Evolutionary conservation across 805 yeast species (phyloP).

Genomic region (Yamadazyma paraphyllophila): DNA sequence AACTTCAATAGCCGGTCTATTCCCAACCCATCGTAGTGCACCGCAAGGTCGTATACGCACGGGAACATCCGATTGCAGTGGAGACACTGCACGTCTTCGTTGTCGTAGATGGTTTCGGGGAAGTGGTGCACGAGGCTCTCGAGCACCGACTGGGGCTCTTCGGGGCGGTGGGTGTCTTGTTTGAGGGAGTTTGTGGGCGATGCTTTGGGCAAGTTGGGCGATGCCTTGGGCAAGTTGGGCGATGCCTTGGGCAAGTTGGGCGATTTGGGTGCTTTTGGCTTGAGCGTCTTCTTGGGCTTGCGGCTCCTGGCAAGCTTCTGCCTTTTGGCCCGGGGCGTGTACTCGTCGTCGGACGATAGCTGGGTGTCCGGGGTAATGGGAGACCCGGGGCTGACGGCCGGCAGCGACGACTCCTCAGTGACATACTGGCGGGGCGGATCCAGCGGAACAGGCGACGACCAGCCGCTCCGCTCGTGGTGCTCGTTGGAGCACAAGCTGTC

Average conservation of each 20-base stretch:
- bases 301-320: not conserved
- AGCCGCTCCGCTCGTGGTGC: too few relatives aligned
- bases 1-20: slow-evolving; percentile 15
- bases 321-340: not conserved
- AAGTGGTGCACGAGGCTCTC: not conserved
- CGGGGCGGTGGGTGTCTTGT: not conserved
- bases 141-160: not conserved
- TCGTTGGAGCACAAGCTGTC: too few relatives aligned
- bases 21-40: slow-evolving; percentile 20
- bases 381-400: too few relatives aligned
- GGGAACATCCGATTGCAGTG: slow-evolving; percentile 10
- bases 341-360: not conserved
- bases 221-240: not conserved
- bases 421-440: too few relatives aligned
- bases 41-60: slow-evolving; percentile 14
- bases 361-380: not conserved
- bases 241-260: not conserved
- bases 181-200: not conserved
- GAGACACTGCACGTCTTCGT: slow-evolving; percentile 4
- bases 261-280: not conserved
- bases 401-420: not conserved
- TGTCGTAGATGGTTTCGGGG: not conserved
- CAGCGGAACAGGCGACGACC: too few relatives aligned
- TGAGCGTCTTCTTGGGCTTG: not conserved
- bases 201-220: not conserved